Base-by-base conservation (phyloP, 192 early-diverging fungal genomes). In the Mortierella claussenii region DNA sequence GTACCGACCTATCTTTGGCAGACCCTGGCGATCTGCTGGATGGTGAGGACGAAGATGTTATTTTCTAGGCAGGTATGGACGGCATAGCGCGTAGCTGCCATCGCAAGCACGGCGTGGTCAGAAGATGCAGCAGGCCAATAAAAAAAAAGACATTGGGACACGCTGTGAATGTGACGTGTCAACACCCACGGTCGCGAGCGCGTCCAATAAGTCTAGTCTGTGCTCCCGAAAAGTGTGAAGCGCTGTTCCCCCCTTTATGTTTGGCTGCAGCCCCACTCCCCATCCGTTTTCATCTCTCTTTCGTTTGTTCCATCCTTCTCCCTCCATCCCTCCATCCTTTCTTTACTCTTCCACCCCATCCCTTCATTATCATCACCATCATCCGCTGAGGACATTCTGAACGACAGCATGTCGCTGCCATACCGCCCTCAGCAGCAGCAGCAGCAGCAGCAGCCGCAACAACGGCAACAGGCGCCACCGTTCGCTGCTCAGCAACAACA, bases 11-110 rank as follows among this genome's bases (percentile, higher is more conserved):
- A 51, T 43, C 59, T 20, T 13, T 62, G 45, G 44, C 40, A 30
- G 63, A 67, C 27, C 49, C 71, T 26, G 47, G 47, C 34, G 73
- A 76, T 28, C 3, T 76, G 21, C 53, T 76, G n/a, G 73, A 59
- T 23, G 73, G 53, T 53, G 64, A 57, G 12, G 73, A 76, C 52
- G 73, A 76, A 28, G 73, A 76, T 48, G 31, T 76, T 44, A 76
- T 76, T 47, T 76, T 76, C 52, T 76, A 57, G 52, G 7, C 36
- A 21, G 4, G 4, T 32, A 13, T 26, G 8, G 40, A 42, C 8
- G 8, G 17, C 40, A 17, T 42, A 17, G 10, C 40, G 17, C 40
- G 40, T 42, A 11, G 40, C 17, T 17, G 17, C 17, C 17, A 11
- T 42, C 17, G 40, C 17, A 8, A 42, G 8, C 10, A 42, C 8